A percentile compares a stretch with the other conserved stretches of the same genome.
Evolutionary conservation across 306 rosid species (phyloP).

Genomic region (Malus sylvestris): DNA sequence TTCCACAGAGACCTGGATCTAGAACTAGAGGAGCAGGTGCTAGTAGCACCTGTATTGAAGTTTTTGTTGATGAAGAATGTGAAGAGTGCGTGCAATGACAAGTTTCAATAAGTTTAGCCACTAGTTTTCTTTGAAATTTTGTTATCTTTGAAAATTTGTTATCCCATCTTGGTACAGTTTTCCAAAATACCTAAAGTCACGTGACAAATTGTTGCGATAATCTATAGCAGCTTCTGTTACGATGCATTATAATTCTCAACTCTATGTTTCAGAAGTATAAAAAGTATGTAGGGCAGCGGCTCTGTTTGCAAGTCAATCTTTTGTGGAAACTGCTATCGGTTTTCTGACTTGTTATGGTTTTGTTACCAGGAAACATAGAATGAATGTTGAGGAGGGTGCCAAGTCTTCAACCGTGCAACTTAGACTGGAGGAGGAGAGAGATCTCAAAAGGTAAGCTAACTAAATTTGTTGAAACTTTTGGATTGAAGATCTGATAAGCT

Average conservation of each 20-base stretch:
- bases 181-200: neutral
- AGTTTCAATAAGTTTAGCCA: neutral
- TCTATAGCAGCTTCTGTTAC: neutral
- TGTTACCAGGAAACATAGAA: constrained; percentile 26
- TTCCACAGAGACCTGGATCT: constrained; percentile 61
- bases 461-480: neutral
- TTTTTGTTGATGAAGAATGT: constrained; percentile 78
- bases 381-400: constrained; percentile 21
- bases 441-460: constrained; percentile 53
- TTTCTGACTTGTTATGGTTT: neutral
- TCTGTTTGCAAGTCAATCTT: neutral
- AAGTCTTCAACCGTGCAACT: constrained; percentile 45
- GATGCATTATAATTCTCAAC: neutral
- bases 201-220: neutral
- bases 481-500: neutral
- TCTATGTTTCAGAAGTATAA: too few relatives aligned
- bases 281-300: too few relatives aligned
- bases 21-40: constrained; percentile 38
- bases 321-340: too few relatives aligned
- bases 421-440: constrained; percentile 43
- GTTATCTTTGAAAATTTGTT: neutral
- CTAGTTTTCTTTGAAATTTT: neutral
- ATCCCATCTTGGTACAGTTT: neutral
- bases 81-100: constrained; percentile 48
- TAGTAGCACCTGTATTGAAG: constrained; percentile 48